phyloP scores from a whole-genome alignment of 2,329 filamentous ascomycete genomes.

The Colletotrichum abscissum region DNA sequence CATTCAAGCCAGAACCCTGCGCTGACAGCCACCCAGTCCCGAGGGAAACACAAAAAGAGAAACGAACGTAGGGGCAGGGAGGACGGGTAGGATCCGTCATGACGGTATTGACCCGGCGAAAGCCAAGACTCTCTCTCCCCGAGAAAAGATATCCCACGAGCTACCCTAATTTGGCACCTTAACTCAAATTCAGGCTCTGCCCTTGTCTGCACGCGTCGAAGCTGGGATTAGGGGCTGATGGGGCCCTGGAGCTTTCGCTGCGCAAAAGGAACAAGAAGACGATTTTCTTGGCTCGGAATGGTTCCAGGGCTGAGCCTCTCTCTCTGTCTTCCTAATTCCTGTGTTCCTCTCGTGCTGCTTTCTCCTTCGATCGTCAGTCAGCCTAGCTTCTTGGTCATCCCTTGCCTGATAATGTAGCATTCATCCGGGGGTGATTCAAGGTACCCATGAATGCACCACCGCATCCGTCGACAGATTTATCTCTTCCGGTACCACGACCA shows the following conservation, averaged over 20 bases:
- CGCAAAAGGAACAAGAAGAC: not conserved
- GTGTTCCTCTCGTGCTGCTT: not conserved
- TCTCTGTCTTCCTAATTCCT: not conserved
- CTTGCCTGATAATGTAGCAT: not conserved
- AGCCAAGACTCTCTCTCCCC: not conserved
- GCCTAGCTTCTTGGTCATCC: not conserved
- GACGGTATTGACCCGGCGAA: not conserved
- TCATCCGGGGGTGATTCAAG: too few relatives aligned
- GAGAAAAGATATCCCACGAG: not conserved
- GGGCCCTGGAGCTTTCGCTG: not conserved
- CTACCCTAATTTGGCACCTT: not conserved
- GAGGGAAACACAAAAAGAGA: not conserved
- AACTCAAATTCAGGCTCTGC: not conserved
- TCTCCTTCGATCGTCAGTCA: not conserved
- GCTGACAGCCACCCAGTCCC: not conserved
- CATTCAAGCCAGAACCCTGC: not conserved
- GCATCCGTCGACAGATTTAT: not conserved
- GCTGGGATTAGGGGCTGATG: not conserved
- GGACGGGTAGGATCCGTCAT: not conserved
- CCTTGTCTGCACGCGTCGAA: not conserved
- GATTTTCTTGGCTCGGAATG: too few relatives aligned
- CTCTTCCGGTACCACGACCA: too few relatives aligned
- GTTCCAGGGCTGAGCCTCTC: not conserved
- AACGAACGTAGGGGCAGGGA: too few relatives aligned
- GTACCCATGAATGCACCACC: not conserved